phyloP scores from a whole-genome alignment of 2,329 filamentous ascomycete genomes.

The Aspergillus vadensis region DNA sequence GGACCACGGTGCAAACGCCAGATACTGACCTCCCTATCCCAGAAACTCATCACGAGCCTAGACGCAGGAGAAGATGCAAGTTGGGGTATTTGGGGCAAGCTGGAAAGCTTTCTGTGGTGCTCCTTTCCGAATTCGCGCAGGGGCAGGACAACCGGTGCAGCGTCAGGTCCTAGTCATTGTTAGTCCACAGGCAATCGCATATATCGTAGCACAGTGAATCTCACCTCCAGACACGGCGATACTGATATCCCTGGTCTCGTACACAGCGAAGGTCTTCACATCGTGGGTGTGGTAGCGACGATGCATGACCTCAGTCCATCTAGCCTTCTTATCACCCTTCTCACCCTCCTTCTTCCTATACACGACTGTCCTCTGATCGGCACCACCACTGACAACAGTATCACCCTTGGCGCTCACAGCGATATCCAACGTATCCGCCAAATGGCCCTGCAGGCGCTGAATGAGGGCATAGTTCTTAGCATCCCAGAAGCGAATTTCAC shows the following conservation, averaged over 20 bases:
- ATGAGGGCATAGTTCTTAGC: constrained; percentile 86
- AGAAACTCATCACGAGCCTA: constrained; percentile 84
- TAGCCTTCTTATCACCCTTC: constrained; percentile 57
- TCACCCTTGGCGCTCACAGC: constrained; percentile 77
- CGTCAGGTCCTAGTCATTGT: constrained; percentile 69
- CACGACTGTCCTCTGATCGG: constrained; percentile 83
- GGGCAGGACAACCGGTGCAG: constrained; percentile 78
- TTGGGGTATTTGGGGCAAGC: constrained; percentile 76
- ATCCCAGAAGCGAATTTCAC: constrained; percentile 91
- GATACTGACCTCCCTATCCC: constrained; percentile 82
- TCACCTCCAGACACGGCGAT: constrained; percentile 88
- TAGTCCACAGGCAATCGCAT: constrained; percentile 8
- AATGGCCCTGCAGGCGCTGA: constrained; percentile 83
- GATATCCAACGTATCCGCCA: constrained; percentile 88
- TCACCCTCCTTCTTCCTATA: constrained; percentile 64
- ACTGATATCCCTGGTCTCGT: constrained; percentile 80
- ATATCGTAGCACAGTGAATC: constrained; percentile 20
- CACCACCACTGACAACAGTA: constrained; percentile 83
- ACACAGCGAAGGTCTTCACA: constrained; percentile 90
- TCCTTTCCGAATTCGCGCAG: constrained; percentile 76
- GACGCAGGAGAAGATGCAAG: constrained; percentile 71
- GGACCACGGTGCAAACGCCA: constrained; percentile 63
- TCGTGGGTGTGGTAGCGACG: constrained; percentile 88
- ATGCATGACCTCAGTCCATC: constrained; percentile 86
- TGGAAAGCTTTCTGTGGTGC: constrained; percentile 78